These are phyloP conservation scores for Ilyonectria sp. DNA, from an alignment of 2,329 filamentous ascomycete species.

Conservation along the genomic window DNA sequence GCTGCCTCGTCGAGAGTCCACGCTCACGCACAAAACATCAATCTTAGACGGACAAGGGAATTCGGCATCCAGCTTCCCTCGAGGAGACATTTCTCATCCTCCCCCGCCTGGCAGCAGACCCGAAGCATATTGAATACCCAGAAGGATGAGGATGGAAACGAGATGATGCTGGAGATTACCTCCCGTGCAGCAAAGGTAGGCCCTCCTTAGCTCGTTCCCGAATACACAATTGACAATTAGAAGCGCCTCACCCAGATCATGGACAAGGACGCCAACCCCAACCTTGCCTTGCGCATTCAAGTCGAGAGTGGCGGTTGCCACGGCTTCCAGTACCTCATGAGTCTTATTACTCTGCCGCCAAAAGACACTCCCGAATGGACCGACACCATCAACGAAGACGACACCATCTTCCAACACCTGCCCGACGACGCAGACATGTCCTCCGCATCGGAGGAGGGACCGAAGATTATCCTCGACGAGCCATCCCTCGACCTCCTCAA, in stretches of 20 bases:
- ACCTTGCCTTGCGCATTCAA: conserved; percentile 89
- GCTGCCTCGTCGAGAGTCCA: conserved; percentile 2
- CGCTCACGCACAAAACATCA: conserved; percentile 2
- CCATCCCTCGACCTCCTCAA: conserved; percentile 90
- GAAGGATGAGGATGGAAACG: conserved; percentile 86
- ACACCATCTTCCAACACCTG: conserved; percentile 86
- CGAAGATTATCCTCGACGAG: conserved; percentile 92
- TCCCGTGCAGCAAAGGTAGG: conserved; percentile 83
- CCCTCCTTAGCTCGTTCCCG: not conserved
- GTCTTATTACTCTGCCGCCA: conserved; percentile 76
- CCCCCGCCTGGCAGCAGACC: conserved; percentile 58
- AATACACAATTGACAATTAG: conserved; percentile 30
- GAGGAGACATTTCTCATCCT: conserved; percentile 56
- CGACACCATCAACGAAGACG: conserved; percentile 75
- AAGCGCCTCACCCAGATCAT: conserved; percentile 85
- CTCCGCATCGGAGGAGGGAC: conserved; percentile 52
- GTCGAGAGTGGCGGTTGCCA: conserved; percentile 97
- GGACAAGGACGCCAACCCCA: conserved; percentile 78
- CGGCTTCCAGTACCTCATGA: conserved; percentile 98
- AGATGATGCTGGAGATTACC: conserved; percentile 87
- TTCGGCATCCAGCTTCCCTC: conserved; percentile 24
- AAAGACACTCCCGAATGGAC: conserved; percentile 53
- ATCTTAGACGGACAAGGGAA: conserved; percentile 3
- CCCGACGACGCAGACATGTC: conserved; percentile 59
- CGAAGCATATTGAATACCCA: conserved; percentile 78